A percentile compares a stretch with the other conserved stretches of the same genome.
Conservation (phyloP, 176 grass and related monocot species). For the Avena sativa region DNA sequence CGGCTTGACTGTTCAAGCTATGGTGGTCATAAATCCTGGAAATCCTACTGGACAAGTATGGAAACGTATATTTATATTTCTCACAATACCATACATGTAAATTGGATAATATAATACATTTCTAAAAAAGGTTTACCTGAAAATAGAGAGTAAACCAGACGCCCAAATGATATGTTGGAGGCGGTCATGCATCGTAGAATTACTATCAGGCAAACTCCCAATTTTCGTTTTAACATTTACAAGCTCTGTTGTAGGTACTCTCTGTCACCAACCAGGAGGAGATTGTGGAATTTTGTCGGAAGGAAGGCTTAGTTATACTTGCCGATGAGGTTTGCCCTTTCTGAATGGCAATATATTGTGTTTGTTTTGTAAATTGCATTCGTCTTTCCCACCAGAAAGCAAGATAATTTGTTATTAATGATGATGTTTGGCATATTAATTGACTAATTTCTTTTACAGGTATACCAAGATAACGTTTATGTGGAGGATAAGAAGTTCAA, state of each 20-base stretch:
- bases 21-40: slow-evolving; percentile 81
- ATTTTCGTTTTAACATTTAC: slow-evolving; percentile 25
- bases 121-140: neutral
- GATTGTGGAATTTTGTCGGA: slow-evolving; percentile 74
- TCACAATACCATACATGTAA: neutral
- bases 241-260: slow-evolving; percentile 51
- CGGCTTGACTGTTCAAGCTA: slow-evolving; percentile 64
- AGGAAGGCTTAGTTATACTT: slow-evolving; percentile 79
- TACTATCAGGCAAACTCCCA: neutral
- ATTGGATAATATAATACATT: neutral
- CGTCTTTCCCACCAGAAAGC: neutral
- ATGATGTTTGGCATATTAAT: neutral
- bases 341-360: neutral
- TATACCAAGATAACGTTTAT: slow-evolving; percentile 82
- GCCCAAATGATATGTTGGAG: neutral
- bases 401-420: neutral
- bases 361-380: slow-evolving; percentile 25
- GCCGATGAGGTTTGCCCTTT: slow-evolving; percentile 67
- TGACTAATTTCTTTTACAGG: slow-evolving; percentile 35
- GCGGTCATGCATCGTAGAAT: neutral
- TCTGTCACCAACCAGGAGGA: slow-evolving; percentile 64
- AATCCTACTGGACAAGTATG: slow-evolving; percentile 82
- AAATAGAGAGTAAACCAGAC: neutral
- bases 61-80: neutral
- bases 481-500: slow-evolving; percentile 60